Percentiles rank a stretch among this genome's conserved stretches.
Conservation (phyloP, 163 green algal genomes). For the Chlorella variabilis region DNA sequence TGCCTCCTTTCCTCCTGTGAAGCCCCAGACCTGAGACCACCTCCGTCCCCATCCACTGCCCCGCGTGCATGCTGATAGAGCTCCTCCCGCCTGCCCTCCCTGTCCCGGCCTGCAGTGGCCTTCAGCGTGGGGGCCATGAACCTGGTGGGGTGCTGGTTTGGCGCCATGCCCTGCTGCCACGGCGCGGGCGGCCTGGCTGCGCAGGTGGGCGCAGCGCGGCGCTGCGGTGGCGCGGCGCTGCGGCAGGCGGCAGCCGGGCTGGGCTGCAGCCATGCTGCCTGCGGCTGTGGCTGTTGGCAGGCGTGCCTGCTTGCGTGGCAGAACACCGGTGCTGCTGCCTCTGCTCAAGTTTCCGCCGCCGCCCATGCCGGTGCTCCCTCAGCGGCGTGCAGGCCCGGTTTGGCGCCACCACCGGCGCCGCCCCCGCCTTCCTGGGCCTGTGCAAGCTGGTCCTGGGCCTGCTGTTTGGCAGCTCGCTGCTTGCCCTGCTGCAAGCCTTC, state of each 20-base stretch:
- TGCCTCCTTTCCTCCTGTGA: no score
- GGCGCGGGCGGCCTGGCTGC: slow-evolving; percentile 81
- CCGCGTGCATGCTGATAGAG: not conserved
- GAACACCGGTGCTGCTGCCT: not conserved
- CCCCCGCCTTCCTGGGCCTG: slow-evolving; percentile 74
- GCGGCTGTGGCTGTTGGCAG: not conserved
- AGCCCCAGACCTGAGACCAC: no score
- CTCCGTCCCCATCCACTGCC: not conserved
- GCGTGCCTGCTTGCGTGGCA: not conserved
- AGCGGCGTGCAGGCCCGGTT: slow-evolving; percentile 67
- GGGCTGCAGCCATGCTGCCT: not conserved
- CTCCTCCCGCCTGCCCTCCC: slow-evolving; percentile 1
- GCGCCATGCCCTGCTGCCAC: slow-evolving; percentile 82
- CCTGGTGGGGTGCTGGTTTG: slow-evolving; percentile 74
- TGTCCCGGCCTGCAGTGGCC: slow-evolving; percentile 10
- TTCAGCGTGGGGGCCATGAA: slow-evolving; percentile 80
- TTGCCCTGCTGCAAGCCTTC: slow-evolving; percentile 70
- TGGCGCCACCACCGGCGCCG: slow-evolving; percentile 68
- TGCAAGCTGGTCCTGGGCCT: slow-evolving; percentile 75
- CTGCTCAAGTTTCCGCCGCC: no score
- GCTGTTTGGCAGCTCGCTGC: slow-evolving; percentile 70
- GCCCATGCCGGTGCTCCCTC: no score
- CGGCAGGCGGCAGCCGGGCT: no score
- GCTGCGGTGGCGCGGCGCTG: no score
- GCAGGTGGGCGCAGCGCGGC: no score